These are phyloP conservation scores for Botrytis hyacinthi DNA, from an alignment of 2,329 filamentous ascomycete species.

Conservation along the genomic window DNA sequence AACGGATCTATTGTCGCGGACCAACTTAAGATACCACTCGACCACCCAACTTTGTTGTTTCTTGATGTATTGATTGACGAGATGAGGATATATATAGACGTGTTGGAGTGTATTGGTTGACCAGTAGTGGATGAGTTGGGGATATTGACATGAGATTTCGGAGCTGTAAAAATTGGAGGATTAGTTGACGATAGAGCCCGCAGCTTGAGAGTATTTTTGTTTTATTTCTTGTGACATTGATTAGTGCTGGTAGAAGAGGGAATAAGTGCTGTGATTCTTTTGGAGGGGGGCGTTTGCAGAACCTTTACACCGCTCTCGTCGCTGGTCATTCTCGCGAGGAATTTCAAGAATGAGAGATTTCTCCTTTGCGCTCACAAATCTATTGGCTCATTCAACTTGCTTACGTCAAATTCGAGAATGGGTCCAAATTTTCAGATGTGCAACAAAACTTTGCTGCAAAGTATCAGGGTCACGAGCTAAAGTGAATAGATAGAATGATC, in stretches of 20 bases:
- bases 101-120: not conserved
- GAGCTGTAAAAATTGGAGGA: not conserved
- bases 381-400: not conserved
- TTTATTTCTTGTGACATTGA: not conserved
- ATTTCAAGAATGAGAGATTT: not conserved
- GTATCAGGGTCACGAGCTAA: not conserved
- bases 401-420: constrained; percentile 11
- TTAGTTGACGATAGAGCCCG: not conserved
- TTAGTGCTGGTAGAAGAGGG: not conserved
- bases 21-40: not conserved
- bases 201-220: not conserved
- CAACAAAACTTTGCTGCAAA: not conserved
- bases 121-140: not conserved
- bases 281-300: not conserved
- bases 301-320: not conserved
- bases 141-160: not conserved
- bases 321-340: not conserved
- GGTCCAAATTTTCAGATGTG: not conserved
- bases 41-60: not conserved
- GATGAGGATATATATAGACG: not conserved
- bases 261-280: not conserved
- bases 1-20: not conserved
- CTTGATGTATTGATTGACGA: not conserved
- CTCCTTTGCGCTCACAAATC: not conserved
- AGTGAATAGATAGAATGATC: not conserved